Evolutionary conservation across 2,329 filamentous ascomycete genomes (phyloP), one percentile per base, ranked within the genome.

Genomic region (Cladosporium oxysporum): DNA sequence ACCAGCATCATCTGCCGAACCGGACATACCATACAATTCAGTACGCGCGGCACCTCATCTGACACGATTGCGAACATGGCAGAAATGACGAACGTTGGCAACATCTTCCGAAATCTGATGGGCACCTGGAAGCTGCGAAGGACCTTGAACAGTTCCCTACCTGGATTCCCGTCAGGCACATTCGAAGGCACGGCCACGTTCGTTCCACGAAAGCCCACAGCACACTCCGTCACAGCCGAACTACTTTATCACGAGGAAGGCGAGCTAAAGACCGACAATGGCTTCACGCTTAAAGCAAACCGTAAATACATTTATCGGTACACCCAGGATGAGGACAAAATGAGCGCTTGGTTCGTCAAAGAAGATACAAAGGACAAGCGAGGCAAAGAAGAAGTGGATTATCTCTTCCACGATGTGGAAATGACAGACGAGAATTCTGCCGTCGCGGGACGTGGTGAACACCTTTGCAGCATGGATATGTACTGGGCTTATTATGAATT

Each of bases 261-360:
- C 41, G 75, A 77, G 66, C 69, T 78, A 7, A 72, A 73, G 50
- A 77, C 74, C 8, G 75, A 76, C n/a, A 76, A 73, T 67, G 76
- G 76, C 16, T 71, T 75, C 49, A 72, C 79, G 0, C 88, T 91
- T 73, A 82, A 81, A 37, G 89, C 89, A 0, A 88, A 85, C 16
- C 80, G 88, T 26, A 86, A 90, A 26, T 93, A 94, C 72, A 82
- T 91, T 1, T 93, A 91, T 82, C 85, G 91, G 0, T 93, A 92
- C 71, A 82, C 86, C 62, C 86, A 88, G 65, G 74, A 70, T n/a
- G 81, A 77, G 3, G 90, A 93, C 72, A 80, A 77, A 52, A 81
- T 94, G 31, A 90, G 86, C 66, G 88, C 90, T 1, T 94, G 90
- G 90, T 93, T 93, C 71, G 87, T 87, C 47, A 87, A 88, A 68